Percentiles rank a stretch among this genome's conserved stretches.
Conservation (phyloP, 148 eudicot species). For the Cornus florida region DNA sequence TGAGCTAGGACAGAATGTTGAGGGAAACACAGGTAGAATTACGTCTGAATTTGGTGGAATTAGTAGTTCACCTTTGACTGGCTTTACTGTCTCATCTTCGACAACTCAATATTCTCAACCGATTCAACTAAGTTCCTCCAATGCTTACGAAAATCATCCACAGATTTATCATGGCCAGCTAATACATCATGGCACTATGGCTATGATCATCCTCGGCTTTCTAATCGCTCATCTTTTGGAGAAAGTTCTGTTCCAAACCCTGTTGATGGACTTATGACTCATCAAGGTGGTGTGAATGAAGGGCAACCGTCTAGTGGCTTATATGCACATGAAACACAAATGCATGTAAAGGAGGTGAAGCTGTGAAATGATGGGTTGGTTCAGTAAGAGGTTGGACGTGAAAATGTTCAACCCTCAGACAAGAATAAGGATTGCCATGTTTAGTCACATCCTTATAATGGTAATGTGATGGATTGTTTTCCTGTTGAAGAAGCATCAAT, state of each 20-base stretch:
- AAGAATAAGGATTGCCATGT: constrained; percentile 23
- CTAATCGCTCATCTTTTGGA: constrained; percentile 30
- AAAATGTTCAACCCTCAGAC: constrained; percentile 24
- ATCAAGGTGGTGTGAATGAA: constrained; percentile 41
- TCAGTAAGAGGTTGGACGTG: constrained; percentile 26
- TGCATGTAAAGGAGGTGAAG: constrained; percentile 27
- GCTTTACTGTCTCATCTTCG: constrained; percentile 31
- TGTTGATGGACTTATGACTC: constrained; percentile 28
- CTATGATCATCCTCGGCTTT: constrained; percentile 32
- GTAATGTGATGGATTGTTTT: constrained; percentile 26
- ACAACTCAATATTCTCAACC: constrained; percentile 47
- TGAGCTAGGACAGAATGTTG: constrained; percentile 50
- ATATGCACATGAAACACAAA: constrained; percentile 21
- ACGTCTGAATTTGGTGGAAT: constrained; percentile 29
- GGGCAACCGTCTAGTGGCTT: constrained; percentile 25
- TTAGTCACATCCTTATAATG: constrained; percentile 31
- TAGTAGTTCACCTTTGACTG: constrained; percentile 36
- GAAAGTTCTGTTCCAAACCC: constrained; percentile 35
- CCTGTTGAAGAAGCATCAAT: constrained; percentile 52
- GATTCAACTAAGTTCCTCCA: constrained; percentile 35
- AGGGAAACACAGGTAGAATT: constrained; percentile 37
- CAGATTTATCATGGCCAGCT: constrained; percentile 43
- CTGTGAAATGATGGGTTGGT: constrained; percentile 23
- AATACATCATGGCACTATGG: constrained; percentile 38
- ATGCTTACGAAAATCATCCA: constrained; percentile 31